Evolutionary conservation across 352 stramenopile species (phyloP), one percentile per base, ranked within the genome.

Genomic region (Albugo laibachii): DNA sequence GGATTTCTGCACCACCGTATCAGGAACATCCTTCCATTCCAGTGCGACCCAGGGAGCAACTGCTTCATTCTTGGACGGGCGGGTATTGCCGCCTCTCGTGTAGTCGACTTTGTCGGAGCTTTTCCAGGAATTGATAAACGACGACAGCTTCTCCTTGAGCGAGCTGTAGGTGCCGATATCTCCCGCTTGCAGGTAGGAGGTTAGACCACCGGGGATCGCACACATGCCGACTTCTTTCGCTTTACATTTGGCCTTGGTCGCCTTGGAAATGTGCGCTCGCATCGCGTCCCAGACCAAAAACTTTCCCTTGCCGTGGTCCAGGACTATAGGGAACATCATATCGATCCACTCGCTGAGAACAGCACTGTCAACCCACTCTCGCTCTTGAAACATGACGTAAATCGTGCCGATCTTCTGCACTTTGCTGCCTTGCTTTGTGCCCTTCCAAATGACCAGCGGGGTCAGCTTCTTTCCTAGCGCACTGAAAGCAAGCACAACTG

Each of bases 281-380:
- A 61, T 58, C 0, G 40, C 53, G 27, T 61, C 55, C 50, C 40
- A 58, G 18, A 62, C 51, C n/a, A 50, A 2, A 8, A 19, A 3
- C 38, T 43, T 43, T 10, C 24, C 24, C 8, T 3, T 3, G 24
- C 38, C 8, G 20, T 3, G 3, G 16, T 24, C 20, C 18, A 34
- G 53, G 3, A 41, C 36, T 14, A 35, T 37, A 5, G 16, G 47
- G n/a, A 47, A 58, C 39, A 37, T 42, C 20, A 27, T 42, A 18
- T 57, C 44, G 6, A 45, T 36, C 40, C 48, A 54, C 40, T 40
- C 27, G 16, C 37, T 1, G 2, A 37, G 20, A 20, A 52, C 5
- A 55, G 36, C 11, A 39, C 37, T 47, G 13, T 59, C 36, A 14
- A 55, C 53, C 47, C 48, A 59, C 27, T 46, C 21, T 8, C 36